Conservation (phyloP, 768 basidiomycete genomes). For the Termitomyces sp. region DNA sequence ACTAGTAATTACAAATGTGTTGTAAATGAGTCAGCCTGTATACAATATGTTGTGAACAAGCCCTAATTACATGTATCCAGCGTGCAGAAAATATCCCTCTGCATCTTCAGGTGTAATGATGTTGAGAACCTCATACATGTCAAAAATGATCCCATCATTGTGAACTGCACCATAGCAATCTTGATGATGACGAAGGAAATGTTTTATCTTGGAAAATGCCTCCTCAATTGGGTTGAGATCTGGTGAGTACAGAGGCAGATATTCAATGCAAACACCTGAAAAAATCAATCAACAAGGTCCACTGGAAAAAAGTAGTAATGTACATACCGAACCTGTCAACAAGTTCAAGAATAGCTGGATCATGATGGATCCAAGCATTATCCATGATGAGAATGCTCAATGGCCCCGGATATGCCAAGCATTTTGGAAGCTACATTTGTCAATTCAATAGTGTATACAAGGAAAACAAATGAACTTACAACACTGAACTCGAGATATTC, state of each 20-base stretch:
- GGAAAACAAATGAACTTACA: slow-evolving; percentile 15
- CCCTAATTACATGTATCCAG: no score
- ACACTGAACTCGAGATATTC: slow-evolving; percentile 26
- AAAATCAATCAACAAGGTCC: no score
- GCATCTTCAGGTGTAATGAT: background rate
- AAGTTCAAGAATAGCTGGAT: slow-evolving; percentile 26
- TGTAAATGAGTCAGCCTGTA: no score
- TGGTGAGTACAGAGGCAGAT: background rate
- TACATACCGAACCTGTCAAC: background rate
- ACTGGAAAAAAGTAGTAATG: no score
- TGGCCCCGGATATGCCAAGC: slow-evolving; percentile 25
- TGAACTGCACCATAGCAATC: background rate
- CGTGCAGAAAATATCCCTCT: background rate
- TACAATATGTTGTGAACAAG: no score
- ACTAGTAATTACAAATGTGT: no score
- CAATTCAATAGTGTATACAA: background rate
- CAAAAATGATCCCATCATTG: background rate
- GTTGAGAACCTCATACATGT: background rate
- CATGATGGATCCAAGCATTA: slow-evolving; percentile 24
- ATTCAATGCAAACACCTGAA: background rate
- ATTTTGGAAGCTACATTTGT: slow-evolving; percentile 21
- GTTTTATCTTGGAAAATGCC: background rate
- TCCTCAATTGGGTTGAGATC: background rate
- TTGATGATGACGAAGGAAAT: background rate
- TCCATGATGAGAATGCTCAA: slow-evolving; percentile 13